Percentiles rank a stretch among this genome's conserved stretches.
Conservation (phyloP, 2,329 filamentous ascomycete species). For the Coleophoma cylindrospora region DNA sequence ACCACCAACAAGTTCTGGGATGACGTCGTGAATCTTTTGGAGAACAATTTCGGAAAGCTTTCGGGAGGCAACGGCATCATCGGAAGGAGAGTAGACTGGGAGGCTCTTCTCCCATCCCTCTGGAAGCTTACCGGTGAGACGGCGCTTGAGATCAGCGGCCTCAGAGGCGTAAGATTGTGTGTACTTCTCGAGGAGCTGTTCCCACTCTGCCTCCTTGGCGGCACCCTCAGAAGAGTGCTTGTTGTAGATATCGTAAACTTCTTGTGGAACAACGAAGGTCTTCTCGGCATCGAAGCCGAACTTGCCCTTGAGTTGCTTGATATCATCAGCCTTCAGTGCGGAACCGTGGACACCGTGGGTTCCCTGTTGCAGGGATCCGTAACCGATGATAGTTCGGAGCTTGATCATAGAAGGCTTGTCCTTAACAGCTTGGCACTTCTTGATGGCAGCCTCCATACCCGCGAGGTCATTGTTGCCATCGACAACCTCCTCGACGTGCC, state of each 20-base stretch:
- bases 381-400: constrained; percentile 95
- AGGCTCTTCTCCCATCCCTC: constrained; percentile 95
- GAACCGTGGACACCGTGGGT: constrained; percentile 96
- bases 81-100: constrained; percentile 82
- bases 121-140: constrained; percentile 77
- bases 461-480: constrained; percentile 87
- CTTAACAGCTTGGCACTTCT: constrained; percentile 78
- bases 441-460: constrained; percentile 82
- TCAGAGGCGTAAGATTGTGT: constrained; percentile 70
- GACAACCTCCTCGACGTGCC: constrained; percentile 81
- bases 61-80: constrained; percentile 82
- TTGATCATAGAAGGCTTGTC: constrained; percentile 98
- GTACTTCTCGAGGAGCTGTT: constrained; percentile 88
- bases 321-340: constrained; percentile 90
- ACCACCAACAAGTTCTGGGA: constrained; percentile 92
- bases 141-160: constrained; percentile 75
- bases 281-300: constrained; percentile 96
- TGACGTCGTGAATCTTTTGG: constrained; percentile 72
- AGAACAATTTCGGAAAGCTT: constrained; percentile 96
- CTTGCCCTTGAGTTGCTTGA: constrained; percentile 87
- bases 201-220: constrained; percentile 90
- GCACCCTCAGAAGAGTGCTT: constrained; percentile 83
- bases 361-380: constrained; percentile 86
- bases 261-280: constrained; percentile 87
- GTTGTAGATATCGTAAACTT: constrained; percentile 88